Base-by-base conservation (phyloP, 192 early-diverging fungal genomes). In the Coemansia sp. region DNA sequence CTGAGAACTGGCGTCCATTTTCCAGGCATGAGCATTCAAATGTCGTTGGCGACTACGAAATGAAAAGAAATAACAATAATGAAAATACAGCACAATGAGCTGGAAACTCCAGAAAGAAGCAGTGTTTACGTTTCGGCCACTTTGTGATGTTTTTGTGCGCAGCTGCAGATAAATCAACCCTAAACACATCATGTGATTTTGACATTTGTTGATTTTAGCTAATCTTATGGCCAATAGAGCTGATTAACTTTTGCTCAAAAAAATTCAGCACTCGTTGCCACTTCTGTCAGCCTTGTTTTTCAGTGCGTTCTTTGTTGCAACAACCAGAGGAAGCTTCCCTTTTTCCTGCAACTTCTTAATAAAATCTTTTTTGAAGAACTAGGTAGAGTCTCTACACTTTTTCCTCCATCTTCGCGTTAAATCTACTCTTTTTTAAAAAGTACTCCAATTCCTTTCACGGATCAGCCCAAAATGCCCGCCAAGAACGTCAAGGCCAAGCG, bases 401-500 rank as follows among this genome's bases (percentile, higher is more conserved):
- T 34, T 37, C 53, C 48, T 57, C 20, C 54, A 25, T 42, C 29
- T 61, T 37, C 28, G 48, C 53, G 59, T 27, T 38, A 50, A 68
- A 44, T 60, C 29, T 52, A 57, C 5, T 4, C 38, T 45, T 42
- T 30, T 31, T 33, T 48, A 45, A 45, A 45, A 22, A 29, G 19
- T 25, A 29, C 23, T 50, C 41, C 47, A 59, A 44, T 27, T 45
- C 52, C 34, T 0, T 38, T 31, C 36, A 28, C 61, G 53, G 23
- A 52, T 36, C 36, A 68, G 20, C 52, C 23, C 50, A 37, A 62
- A 72, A 79, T 79, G 75, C 64, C 75, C 48, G 65, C 70, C 52
- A 79, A 79, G 75, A 55, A 61, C 61, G 59, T 53, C 59, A 79
- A 79, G 75, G 64, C 71, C 59, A 88, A 87, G 84, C 85, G 85